Evolutionary conservation across 306 rosid genomes (phyloP), one percentile per base, ranked within the genome.

Genomic region (Fragaria vesca): DNA sequence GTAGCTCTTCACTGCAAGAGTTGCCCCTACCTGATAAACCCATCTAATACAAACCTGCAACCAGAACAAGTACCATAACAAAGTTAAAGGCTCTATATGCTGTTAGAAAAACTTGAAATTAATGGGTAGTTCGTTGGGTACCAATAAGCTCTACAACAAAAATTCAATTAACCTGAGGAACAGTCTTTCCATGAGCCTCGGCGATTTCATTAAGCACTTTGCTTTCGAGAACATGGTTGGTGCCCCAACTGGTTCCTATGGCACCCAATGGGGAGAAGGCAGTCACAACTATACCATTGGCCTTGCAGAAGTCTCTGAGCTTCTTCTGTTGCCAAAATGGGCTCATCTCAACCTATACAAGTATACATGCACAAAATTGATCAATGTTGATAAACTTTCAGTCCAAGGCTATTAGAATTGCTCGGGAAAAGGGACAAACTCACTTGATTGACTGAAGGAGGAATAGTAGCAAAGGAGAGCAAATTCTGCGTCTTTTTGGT

Each of bases 211-310:
- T 20, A 54, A 54, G 61, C 61, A 20, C 61, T 55, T 55, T 55
- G 61, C 61, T 55, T 7, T 55, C 61, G 11, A 55, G 61, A 54
- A 54, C 90, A 4, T 87, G 84, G 48, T 84, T 87, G 2, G 83
- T 61, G 0, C 96, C 91, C 66, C 87, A 85, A 36, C 87, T 81
- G 0, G 80, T 78, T 3, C 93, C 96, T 26, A 77, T 86, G 55
- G 84, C 82, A 65, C 96, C 88, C 62, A 91, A 46, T 0, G 96
- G 93, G 1, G 91, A 91, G 55, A 32, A 91, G 0, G 93, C 96
- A 0, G 91, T 89, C 26, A 91, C 61, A 1, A 86, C 55, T 65
- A 91, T 74, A 1, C 90, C 87, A 38, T 86, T 87, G 20, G 58
- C 21, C 58, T 52, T 52, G 58, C 58, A 52, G 24, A 52, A 17